phyloP scores from a whole-genome alignment of 2,329 filamentous ascomycete species.

The Penicillium sp. region DNA sequence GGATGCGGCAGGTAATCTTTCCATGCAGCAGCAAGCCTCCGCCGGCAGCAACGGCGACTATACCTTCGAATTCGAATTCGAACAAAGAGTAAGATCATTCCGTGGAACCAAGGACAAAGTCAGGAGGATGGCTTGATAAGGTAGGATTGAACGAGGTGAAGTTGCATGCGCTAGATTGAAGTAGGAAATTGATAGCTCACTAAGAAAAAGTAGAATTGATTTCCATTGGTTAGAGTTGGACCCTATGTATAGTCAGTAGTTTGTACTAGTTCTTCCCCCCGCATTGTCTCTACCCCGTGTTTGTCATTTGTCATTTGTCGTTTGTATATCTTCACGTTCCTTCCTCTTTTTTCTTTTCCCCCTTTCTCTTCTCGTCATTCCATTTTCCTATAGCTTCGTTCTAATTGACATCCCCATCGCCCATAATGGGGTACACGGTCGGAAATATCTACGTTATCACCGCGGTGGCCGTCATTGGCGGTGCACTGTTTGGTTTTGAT shows the following conservation, averaged over 20 bases:
- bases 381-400: background rate
- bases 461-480: conserved; percentile 61
- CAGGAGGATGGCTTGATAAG: conserved; percentile 6
- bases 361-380: background rate
- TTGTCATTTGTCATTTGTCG: background rate
- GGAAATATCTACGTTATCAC: conserved; percentile 61
- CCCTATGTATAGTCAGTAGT: background rate
- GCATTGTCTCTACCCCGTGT: conserved; percentile 1
- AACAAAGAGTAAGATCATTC: background rate
- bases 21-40: no score
- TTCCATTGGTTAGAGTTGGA: background rate
- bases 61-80: background rate
- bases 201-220: background rate
- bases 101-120: background rate
- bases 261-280: background rate
- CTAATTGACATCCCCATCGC: background rate
- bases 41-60: no score
- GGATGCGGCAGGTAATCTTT: no score
- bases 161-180: conserved; percentile 18
- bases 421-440: conserved; percentile 40
- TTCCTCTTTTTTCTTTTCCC: background rate
- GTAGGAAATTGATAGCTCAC: background rate
- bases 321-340: background rate
- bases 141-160: conserved; percentile 18
- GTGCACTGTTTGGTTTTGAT: conserved; percentile 75